Base-by-base conservation (phyloP, 2,329 filamentous ascomycete species). In the Penicillium sp. region DNA sequence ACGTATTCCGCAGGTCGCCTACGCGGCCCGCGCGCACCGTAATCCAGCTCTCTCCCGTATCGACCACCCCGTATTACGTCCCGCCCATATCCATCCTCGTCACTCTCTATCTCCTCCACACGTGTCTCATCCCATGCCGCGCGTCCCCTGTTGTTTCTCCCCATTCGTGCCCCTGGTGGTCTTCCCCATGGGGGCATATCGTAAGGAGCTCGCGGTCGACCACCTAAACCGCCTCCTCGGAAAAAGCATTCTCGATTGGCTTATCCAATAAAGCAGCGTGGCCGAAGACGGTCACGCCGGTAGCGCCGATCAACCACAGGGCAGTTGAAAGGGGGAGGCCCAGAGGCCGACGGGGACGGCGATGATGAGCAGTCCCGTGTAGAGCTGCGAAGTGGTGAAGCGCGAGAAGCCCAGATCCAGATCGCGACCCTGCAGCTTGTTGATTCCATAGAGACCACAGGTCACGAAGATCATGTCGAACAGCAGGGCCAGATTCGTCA, bases 181-280 rank as follows among this genome's bases (percentile, higher is more conserved):
- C 92, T 96, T 96, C 91, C 92, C 92, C 88, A 91, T 83, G 79
- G 86, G 88, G 91, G 90, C 90, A 87, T 85, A 80, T 77, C 76
- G 75, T 80, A 76, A 77, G 91, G 92, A 95, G 91, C 87, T 93
- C 87, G 93, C 93, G 92, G 92, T 89, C 92, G 93, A 97, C 91
- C 91, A 95, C 82, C 85, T 97, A 99, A 88, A 99, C 93, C 91
- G 93, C 92, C 92, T 99, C 93, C 91, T 95, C 93, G 81, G 92
- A 96, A 96, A 99, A 99, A 96, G 91, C 91, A 91, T 95, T 92
- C 85, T 97, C 93, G 79, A 97, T 95, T 52, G 92, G 92, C 82
- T 95, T 96, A 72, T 97, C 92, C 87, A 97, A 85, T 70, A 97
- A 83, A 57, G 90, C 81, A 62, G 93, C 93, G 77, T 99, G 93